Conservation (phyloP, 345 rosid genomes). For the Acer yangbiense region DNA sequence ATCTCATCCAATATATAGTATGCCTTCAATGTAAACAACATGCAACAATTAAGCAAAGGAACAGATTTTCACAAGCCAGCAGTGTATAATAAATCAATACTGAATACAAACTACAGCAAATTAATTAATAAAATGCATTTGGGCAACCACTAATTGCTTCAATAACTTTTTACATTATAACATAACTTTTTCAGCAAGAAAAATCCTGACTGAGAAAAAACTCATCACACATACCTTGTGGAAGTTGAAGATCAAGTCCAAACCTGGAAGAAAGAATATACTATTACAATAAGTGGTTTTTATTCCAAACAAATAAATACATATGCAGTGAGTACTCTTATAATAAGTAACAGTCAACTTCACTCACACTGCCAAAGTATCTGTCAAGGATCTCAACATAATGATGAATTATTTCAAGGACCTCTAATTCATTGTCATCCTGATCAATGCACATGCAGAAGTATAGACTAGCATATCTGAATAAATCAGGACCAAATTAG, state of each 20-base stretch:
- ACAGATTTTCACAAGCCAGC: slow-evolving; percentile 4
- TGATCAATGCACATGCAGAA: slow-evolving; percentile 97
- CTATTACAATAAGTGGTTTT: neutral
- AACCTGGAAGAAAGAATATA: slow-evolving; percentile 50
- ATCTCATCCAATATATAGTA: slow-evolving; percentile 91
- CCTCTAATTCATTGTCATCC: slow-evolving; percentile 87
- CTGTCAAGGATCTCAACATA: slow-evolving; percentile 93
- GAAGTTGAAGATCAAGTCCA: slow-evolving; percentile 95
- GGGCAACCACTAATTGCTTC: slow-evolving; percentile 7
- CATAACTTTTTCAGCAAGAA: neutral
- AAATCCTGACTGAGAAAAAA: neutral
- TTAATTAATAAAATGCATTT: neutral
- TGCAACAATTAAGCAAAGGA: slow-evolving; percentile 15
- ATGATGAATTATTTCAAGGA: no score
- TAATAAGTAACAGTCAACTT: slow-evolving; percentile 7
- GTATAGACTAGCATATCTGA: slow-evolving; percentile 95
- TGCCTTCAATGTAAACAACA: slow-evolving; percentile 52
- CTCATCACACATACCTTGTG: slow-evolving; percentile 60
- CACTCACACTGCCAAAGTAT: slow-evolving; percentile 93
- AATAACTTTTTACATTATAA: neutral
- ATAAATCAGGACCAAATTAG: slow-evolving; percentile 17
- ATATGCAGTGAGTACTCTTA: neutral
- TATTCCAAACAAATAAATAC: neutral
- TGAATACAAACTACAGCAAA: neutral
- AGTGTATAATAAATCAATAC: no score